Evolutionary conservation across 768 basidiomycete genomes (phyloP), one percentile per base, ranked within the genome.

Genomic region (Tricholoma hemisulphureum): DNA sequence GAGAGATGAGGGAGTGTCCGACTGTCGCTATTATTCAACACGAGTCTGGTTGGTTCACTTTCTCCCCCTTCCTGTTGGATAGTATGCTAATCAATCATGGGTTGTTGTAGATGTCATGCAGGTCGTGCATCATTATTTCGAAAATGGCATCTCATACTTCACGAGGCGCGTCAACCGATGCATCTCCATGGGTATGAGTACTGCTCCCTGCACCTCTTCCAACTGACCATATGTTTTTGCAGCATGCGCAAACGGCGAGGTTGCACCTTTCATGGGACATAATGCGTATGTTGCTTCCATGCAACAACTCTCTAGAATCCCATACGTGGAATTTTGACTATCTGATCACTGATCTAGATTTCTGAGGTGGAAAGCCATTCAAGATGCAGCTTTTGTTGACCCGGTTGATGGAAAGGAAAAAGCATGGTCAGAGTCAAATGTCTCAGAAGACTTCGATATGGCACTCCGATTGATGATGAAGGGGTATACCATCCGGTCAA

Each of bases 1-100:
- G 89, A 53, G 92, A 95, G 75, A 85, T 95, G 76, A 72, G 77
- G 28, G 84, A 83, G 60, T 87, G 83, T 62, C 88, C 87, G 1
- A 84, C 84, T 11, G 84, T 94, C 16, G 91, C 85, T 3, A 91
- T 96, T 70, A 83, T 96, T 53, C 93, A 95, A 65, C 93, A 95
- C 68, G 89, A 89, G 64, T 87, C 85, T 21, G 89, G 77, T 77
- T 34, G 1, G 74, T 70, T 21, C 28, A 37, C 58, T 49, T 29
- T 55, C 29, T 7, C n/a, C n/a, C n/a, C n/a, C 2, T 48, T 10
- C 16, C 11, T 29, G 4, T 39, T 24, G 37, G 10, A 8, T 26
- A 16, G 10, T n/a, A 32, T 31, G 9, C 3, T 35, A 24, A 11
- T 41, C n/a, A n/a, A n/a, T n/a, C n/a, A n/a, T n/a, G n/a, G n/a